phyloP scores from a whole-genome alignment of 805 yeast species.

The Peterozyma toletana region DNA sequence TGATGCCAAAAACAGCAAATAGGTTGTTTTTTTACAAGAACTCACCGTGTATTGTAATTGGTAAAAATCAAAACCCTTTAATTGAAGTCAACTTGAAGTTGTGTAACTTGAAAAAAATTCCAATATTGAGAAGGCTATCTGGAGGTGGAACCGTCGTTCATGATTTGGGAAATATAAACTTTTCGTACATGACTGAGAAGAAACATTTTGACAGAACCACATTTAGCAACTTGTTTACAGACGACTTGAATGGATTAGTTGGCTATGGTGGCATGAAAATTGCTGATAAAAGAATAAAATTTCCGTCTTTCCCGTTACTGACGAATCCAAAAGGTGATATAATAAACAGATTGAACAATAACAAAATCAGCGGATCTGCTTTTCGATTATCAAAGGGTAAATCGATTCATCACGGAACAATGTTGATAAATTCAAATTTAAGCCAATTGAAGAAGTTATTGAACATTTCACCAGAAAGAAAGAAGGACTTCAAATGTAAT shows the following conservation, averaged over 20 bases:
- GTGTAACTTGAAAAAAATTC: conserved; percentile 42
- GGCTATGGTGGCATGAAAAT: conserved; percentile 8
- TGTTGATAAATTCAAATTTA: conserved; percentile 68
- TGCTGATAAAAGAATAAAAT: background rate
- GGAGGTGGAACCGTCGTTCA: conserved; percentile 99
- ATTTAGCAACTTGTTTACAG: conserved; percentile 42
- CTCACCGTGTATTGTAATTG: conserved; percentile 83
- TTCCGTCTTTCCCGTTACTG: conserved; percentile 22
- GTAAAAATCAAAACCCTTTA: conserved; percentile 96
- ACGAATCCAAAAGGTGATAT: conserved; percentile 82
- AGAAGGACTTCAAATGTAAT: conserved; percentile 15
- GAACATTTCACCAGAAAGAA: conserved; percentile 19
- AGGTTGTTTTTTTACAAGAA: conserved; percentile 71
- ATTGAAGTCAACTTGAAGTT: conserved; percentile 65
- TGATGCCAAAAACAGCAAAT: conserved; percentile 46
- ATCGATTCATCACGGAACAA: conserved; percentile 94
- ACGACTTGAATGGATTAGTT: conserved; percentile 23
- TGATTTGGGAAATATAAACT: conserved; percentile 83
- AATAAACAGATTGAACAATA: conserved; percentile 31
- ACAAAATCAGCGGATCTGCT: conserved; percentile 89
- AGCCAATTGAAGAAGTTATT: conserved; percentile 54
- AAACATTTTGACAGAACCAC: conserved; percentile 53
- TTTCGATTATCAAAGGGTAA: conserved; percentile 76
- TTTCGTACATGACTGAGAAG: conserved; percentile 69
- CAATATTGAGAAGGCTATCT: conserved; percentile 69